Base-by-base conservation (phyloP, 306 rosid genomes). In the Mimosa pudica region DNA sequence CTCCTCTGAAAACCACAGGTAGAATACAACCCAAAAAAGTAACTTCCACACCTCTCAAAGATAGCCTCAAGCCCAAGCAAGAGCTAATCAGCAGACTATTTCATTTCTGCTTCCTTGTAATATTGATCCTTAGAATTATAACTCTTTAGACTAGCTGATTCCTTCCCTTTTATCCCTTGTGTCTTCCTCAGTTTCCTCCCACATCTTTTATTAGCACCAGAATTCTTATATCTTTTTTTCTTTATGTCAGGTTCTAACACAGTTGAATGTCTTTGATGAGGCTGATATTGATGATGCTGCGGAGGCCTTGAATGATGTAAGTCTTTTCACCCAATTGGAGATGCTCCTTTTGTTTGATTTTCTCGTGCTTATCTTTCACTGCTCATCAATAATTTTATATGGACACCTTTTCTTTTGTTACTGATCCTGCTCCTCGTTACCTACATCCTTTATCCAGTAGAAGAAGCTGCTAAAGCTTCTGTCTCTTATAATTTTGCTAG, bases 201-300 rank as follows among this genome's bases (percentile, higher is more conserved):
- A 0, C 16, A n/a, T 55, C 0, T 55, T n/a, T 55, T 55, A 2
- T 55, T 55, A n/a, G 2, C 61, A 55, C 61, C 24, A n/a, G 20
- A 10, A 55, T 20, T 17, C 61, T 55, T 17, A 55, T 55, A 30
- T 18, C 2, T 57, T 18, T 57, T 7, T 36, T 57, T 57, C 20
- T 1, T 36, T 79, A 62, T 84, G 71, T 38, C 84, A 96, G 99
- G 97, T 96, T 79, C 91, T 96, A 35, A 63, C 79, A 70, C 91
- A 91, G 88, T 84, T 96, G 85, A 90, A 89, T 71, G 98, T 93
- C 55, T 96, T 96, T 81, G 92, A 94, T 45, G 81, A 81, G 7
- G 92, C 86, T 9, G 99, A 96, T 82, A 77, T 93, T 60, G 90
- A 91, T 88, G 82, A 90, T 74, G 98, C 98, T 61, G 97, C 98